Evolutionary conservation across 805 yeast genomes (phyloP), one percentile per base, ranked within the genome.

Genomic region (Candida loeiensis): DNA sequence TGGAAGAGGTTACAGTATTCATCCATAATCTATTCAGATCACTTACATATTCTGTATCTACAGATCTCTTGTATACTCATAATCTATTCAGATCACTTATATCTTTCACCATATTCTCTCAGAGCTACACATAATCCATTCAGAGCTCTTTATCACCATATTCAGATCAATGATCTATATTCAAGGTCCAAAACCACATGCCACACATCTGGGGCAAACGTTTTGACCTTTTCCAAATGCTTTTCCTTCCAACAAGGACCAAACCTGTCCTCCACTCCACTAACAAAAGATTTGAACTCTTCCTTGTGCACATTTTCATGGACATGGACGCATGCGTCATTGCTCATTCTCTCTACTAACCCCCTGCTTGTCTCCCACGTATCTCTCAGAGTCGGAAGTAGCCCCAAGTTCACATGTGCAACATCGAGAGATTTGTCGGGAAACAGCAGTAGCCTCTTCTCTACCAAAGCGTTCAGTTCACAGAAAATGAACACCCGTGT

Each of bases 161-260:
- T n/a, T n/a, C n/a, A n/a, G n/a, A n/a, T n/a, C n/a, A n/a, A n/a
- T n/a, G n/a, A n/a, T n/a, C 7, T 15, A 14, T 14, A 27, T 11
- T 27, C 31, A 17, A 50, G 41, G 36, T 66, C 72, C 13, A 59
- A 45, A 4, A 85, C 85, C 2, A 85, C 64, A 49, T 87, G 96
- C 82, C 85, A 82, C 2, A 88, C 79, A 36, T 83, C 91, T 0
- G 96, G 96, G 0, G 95, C 95, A 69, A 80, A 87, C 0, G 91
- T 84, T 61, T 87, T 88, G 40, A 88, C 85, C 48, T 66, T 74
- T 46, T 84, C 87, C 7, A 81, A 44, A 44, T 77, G 80, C 1
- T 50, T 7, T 8, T 59, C 59, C 5, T 34, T 40, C 1, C 54
- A 47, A 4, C 31, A 11, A 13, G 35, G 39, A 3, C 37, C 36